Percentiles rank a stretch among this genome's conserved stretches.
These are phyloP conservation scores for Trichophyton simii DNA, from an alignment of 2,329 filamentous ascomycete genomes.

Conservation along the genomic window DNA sequence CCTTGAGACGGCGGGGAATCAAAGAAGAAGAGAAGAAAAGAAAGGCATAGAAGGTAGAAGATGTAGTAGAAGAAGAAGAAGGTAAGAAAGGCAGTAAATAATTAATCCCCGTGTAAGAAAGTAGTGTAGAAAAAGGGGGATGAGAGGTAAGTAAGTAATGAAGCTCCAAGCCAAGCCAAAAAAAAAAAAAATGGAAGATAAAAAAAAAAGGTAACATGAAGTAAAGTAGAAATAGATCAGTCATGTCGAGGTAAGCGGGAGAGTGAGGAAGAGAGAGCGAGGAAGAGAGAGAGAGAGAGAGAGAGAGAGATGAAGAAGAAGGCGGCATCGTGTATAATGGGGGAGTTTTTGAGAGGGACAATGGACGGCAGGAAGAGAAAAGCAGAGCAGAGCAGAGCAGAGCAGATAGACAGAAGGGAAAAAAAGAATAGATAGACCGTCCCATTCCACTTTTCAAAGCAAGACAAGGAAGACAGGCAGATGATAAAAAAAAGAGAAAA, in stretches of 20 bases:
- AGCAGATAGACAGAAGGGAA: background rate
- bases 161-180: background rate
- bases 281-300: slow-evolving; percentile 12
- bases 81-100: background rate
- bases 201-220: slow-evolving; percentile 13
- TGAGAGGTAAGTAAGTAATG: background rate
- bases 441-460: slow-evolving; percentile 3
- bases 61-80: background rate
- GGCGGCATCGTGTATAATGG: slow-evolving; percentile 7
- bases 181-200: background rate
- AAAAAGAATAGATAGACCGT: slow-evolving; percentile 3
- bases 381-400: too few species aligned
- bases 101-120: background rate
- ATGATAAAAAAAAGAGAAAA: too few species aligned
- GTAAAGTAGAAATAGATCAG: slow-evolving; percentile 19
- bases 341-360: background rate
- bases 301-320: background rate
- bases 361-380: too few species aligned
- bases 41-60: background rate
- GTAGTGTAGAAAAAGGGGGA: background rate
- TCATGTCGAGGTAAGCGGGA: slow-evolving; percentile 16
- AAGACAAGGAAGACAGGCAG: slow-evolving; percentile 2
- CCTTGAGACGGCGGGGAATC: background rate
- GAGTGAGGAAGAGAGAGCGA: slow-evolving; percentile 19
- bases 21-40: background rate